These are phyloP conservation scores for Alternaria metachromatica DNA, from an alignment of 2,329 filamentous ascomycete species.

Conservation along the genomic window DNA sequence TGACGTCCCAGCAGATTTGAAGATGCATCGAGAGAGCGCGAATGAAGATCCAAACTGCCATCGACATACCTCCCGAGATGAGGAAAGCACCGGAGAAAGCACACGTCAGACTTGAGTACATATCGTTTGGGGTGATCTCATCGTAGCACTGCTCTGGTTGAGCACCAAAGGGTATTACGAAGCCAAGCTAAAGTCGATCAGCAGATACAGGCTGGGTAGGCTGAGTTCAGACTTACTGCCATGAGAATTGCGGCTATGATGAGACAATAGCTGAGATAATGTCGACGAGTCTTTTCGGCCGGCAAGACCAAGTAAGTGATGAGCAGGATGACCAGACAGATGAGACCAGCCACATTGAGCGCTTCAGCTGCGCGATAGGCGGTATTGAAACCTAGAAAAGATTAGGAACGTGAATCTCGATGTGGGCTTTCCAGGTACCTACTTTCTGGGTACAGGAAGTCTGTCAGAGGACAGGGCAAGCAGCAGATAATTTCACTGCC, in stretches of 20 bases:
- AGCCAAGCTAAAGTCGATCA: conserved; percentile 70
- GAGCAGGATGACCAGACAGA: conserved; percentile 77
- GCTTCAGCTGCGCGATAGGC: conserved; percentile 77
- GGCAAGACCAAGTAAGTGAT: conserved; percentile 81
- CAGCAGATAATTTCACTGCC: conserved; percentile 70
- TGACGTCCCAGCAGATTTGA: conserved; percentile 96
- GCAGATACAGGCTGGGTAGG: background rate
- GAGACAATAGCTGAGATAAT: conserved; percentile 91
- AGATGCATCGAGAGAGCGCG: conserved; percentile 90
- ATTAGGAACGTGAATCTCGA: conserved; percentile 11
- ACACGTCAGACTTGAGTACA: conserved; percentile 81
- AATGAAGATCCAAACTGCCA: conserved; percentile 89
- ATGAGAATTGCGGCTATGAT: conserved; percentile 78
- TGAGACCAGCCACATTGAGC: conserved; percentile 76
- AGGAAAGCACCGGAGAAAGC: conserved; percentile 88
- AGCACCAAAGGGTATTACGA: conserved; percentile 83
- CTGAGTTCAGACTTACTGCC: conserved; percentile 65
- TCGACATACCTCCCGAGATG: conserved; percentile 83
- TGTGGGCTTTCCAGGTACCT: conserved; percentile 24
- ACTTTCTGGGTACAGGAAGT: conserved; percentile 73
- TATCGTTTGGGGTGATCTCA: conserved; percentile 89
- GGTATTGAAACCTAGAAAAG: conserved; percentile 55
- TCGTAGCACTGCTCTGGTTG: conserved; percentile 85
- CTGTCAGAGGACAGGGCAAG: conserved; percentile 84
- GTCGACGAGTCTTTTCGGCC: conserved; percentile 85